Conservation (phyloP, 495 filamentous ascomycete species). For the Aspergillus heteromorphus region DNA sequence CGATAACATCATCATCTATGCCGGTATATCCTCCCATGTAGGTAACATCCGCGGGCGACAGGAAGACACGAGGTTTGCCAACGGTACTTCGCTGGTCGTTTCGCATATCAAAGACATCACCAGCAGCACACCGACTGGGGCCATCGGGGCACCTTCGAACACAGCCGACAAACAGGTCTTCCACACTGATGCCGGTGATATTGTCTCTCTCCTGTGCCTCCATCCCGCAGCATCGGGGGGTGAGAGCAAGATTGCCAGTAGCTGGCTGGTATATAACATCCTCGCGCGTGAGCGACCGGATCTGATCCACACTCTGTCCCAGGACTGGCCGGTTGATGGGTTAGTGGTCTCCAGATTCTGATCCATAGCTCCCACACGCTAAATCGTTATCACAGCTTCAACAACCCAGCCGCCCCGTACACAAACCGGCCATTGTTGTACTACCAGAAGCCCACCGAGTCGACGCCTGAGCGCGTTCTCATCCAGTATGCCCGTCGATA, state of each 20-base stretch:
- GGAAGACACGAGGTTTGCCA: conserved; percentile 24
- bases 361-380: neutral
- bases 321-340: conserved; percentile 53
- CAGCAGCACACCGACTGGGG: conserved; percentile 20
- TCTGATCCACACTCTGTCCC: conserved; percentile 59
- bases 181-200: conserved; percentile 60
- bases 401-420: conserved; percentile 23
- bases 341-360: conserved; percentile 23
- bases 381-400: conserved; percentile 15
- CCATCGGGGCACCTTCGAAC: conserved; percentile 46
- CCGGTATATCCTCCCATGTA: conserved; percentile 55
- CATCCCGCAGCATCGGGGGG: conserved; percentile 46
- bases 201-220: conserved; percentile 51
- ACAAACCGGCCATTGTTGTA: conserved; percentile 42
- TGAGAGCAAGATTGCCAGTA: conserved; percentile 47
- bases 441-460: conserved; percentile 38
- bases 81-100: conserved; percentile 24
- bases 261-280: conserved; percentile 70
- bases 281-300: conserved; percentile 69
- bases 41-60: conserved; percentile 54
- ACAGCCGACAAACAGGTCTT: conserved; percentile 53
- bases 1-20: conserved; percentile 56
- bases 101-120: conserved; percentile 52
- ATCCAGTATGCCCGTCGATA: conserved; percentile 49
- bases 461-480: conserved; percentile 40